Percentiles rank a stretch among this genome's conserved stretches.
phyloP scores from a whole-genome alignment of 2,329 filamentous ascomycete genomes.

The Mollisiaceae sp. region DNA sequence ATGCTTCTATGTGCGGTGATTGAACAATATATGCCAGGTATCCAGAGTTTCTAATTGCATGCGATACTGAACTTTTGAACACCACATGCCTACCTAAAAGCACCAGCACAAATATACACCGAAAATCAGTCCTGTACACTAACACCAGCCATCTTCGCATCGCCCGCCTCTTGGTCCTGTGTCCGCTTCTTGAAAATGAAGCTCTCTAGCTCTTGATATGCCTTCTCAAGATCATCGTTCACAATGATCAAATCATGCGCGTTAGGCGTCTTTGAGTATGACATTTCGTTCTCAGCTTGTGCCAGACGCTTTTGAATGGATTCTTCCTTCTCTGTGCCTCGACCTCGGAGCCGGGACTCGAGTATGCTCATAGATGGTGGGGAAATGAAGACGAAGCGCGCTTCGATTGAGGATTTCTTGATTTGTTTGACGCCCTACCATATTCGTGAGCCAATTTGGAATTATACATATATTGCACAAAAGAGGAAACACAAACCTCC shows the following conservation, averaged over 20 bases:
- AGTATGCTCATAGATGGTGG: slow-evolving; percentile 78
- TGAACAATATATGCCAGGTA: not conserved
- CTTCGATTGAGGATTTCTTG: slow-evolving; percentile 73
- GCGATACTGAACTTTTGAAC: slow-evolving; percentile 3
- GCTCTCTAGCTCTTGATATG: slow-evolving; percentile 58
- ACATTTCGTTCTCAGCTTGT: slow-evolving; percentile 77
- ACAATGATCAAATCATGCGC: slow-evolving; percentile 69
- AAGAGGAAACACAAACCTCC: slow-evolving; percentile 63
- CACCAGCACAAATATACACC: not conserved
- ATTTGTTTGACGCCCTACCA: slow-evolving; percentile 86
- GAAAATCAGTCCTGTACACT: slow-evolving; percentile 26
- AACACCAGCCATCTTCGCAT: slow-evolving; percentile 21
- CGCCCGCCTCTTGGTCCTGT: slow-evolving; percentile 27
- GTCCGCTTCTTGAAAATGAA: slow-evolving; percentile 49
- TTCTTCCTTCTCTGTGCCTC: slow-evolving; percentile 80
- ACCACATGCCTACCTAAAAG: slow-evolving; percentile 3
- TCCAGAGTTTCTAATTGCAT: slow-evolving; percentile 3
- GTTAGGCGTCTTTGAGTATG: slow-evolving; percentile 70
- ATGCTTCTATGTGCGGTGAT: slow-evolving; percentile 25
- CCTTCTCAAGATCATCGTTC: slow-evolving; percentile 67
- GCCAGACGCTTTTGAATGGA: slow-evolving; percentile 70
- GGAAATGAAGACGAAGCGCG: slow-evolving; percentile 83
- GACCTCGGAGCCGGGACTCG: slow-evolving; percentile 73
- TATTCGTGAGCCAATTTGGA: not conserved
- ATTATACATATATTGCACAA: not conserved